Base-by-base conservation (phyloP, 306 rosid genomes). In the Ceratonia siliqua region DNA sequence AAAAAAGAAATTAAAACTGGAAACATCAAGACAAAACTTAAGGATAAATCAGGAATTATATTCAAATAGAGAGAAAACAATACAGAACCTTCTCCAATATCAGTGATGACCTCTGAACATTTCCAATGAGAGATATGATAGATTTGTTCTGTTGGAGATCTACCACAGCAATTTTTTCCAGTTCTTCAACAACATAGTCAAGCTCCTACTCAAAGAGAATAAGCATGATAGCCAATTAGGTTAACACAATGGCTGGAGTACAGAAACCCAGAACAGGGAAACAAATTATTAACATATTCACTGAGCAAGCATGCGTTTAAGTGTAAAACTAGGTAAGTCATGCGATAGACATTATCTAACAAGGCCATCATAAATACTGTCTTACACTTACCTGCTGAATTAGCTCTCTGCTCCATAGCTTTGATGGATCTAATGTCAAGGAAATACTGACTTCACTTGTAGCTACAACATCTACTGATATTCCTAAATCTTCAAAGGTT, bases 41-140 rank as follows among this genome's bases (percentile, higher is more conserved):
- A 9, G 15, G 28, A 61, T 61, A 61, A 61, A 61, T 3, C 28
- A 77, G 38, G 50, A 36, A 59, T 48, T 21, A 39, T 33, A 75
- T 53, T 24, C 38, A 66, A 77, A 70, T 27, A 20, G 11, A 77
- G 62, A 80, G 58, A 75, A 54, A 42, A 45, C 24, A 76, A 48
- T 17, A 72, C 76, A 77, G 54, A 79, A 94, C 98, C 97, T 89
- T 91, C 82, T 91, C 98, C 75, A 94, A 82, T 83, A 94, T 91
- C 43, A 88, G 87, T 36, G 98, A 91, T 13, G 98, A 94, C 79
- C 70, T 89, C 87, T 91, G 97, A 75, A 91, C 97, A 74, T 94
- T 91, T 81, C 98, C 98, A 39, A 94, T 94, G 69, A 94, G 98
- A 76, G 98, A 94, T 38, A 94, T 94, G 52, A 94, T 94, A 45